phyloP scores from a whole-genome alignment of 345 rosid species.

The Citrus hindsii region DNA sequence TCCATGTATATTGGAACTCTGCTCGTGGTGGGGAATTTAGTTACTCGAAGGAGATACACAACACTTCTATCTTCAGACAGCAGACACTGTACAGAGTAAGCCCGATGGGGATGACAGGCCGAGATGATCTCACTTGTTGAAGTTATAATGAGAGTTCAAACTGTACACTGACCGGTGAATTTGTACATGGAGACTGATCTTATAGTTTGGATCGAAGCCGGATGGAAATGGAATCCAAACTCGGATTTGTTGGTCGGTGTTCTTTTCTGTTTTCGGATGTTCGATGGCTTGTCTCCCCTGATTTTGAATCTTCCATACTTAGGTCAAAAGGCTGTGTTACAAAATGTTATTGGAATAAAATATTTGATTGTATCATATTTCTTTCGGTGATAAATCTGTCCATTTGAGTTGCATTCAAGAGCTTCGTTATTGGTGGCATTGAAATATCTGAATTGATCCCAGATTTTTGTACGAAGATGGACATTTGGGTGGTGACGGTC shows the following conservation, averaged over 20 bases:
- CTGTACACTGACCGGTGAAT: conserved; percentile 1
- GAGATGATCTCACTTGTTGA: not conserved
- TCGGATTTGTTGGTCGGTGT: not conserved
- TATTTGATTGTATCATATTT: conserved; percentile 9
- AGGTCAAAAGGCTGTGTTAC: not conserved
- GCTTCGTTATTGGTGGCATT: not conserved
- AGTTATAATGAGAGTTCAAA: not conserved
- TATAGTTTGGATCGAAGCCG: not conserved
- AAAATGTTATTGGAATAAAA: not conserved
- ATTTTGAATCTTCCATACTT: conserved; percentile 7
- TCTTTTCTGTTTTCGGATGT: not conserved
- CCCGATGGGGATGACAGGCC: conserved; percentile 9
- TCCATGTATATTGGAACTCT: conserved; percentile 14
- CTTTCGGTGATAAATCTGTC: conserved; percentile 2
- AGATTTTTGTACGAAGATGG: too few relatives aligned
- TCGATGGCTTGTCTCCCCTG: conserved; percentile 10
- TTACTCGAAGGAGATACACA: conserved; percentile 15
- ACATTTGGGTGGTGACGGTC: too few relatives aligned
- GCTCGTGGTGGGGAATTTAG: conserved; percentile 18
- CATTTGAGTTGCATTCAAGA: not conserved
- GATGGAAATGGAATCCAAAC: not conserved
- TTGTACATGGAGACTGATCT: conserved; percentile 1
- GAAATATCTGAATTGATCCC: not conserved
- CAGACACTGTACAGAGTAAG: conserved; percentile 44
- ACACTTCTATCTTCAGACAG: conserved; percentile 15